phyloP scores from a whole-genome alignment of 495 filamentous ascomycete genomes.

The Penicillium atrosanguineum region DNA sequence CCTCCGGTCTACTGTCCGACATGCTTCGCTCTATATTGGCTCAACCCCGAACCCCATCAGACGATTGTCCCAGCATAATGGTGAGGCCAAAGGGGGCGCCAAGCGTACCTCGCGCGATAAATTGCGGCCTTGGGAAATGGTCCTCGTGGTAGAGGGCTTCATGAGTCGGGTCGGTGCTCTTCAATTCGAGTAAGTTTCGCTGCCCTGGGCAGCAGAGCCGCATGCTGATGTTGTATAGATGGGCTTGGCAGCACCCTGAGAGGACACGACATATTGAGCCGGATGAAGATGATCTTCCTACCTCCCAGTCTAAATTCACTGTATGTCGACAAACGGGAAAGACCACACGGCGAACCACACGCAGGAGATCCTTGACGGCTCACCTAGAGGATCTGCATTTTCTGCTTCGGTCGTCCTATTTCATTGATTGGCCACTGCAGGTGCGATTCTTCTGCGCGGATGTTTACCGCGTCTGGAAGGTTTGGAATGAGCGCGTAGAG shows the following conservation, averaged over 20 bases:
- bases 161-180: conserved; percentile 80
- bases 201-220: background rate
- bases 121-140: conserved; percentile 93
- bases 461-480: conserved; percentile 64
- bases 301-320: conserved; percentile 4
- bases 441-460: conserved; percentile 77
- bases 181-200: conserved; percentile 83
- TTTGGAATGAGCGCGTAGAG: conserved; percentile 51
- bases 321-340: conserved; percentile 18
- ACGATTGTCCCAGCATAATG: conserved; percentile 88
- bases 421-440: conserved; percentile 75
- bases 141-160: conserved; percentile 82
- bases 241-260: conserved; percentile 88
- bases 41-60: conserved; percentile 83
- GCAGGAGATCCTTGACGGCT: conserved; percentile 55
- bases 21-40: conserved; percentile 74
- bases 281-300: conserved; percentile 38
- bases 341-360: conserved; percentile 29
- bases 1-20: conserved; percentile 72
- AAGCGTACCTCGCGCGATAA: conserved; percentile 60
- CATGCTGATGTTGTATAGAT: conserved; percentile 49
- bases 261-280: conserved; percentile 66
- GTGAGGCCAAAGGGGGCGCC: conserved; percentile 73
- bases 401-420: conserved; percentile 72
- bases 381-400: conserved; percentile 75